phyloP scores from a whole-genome alignment of 1,284 basidiomycete genomes.

The Heterobasidion occidentale region DNA sequence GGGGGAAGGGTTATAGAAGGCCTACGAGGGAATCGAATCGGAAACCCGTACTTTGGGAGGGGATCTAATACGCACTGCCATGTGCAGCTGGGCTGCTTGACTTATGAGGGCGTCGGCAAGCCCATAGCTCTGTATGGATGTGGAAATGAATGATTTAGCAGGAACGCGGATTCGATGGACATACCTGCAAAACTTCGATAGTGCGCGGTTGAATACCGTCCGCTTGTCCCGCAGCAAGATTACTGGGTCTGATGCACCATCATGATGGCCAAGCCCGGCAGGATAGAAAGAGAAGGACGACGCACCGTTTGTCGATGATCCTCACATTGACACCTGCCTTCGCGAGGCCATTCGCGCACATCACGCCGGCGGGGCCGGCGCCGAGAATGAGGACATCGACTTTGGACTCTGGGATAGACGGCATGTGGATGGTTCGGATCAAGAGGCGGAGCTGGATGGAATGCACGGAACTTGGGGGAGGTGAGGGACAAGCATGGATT shows the following conservation, averaged over 20 bases:
- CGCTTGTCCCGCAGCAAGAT: slow-evolving; percentile 63
- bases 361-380: slow-evolving; percentile 50
- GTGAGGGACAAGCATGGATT: neutral
- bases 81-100: slow-evolving; percentile 63
- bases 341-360: slow-evolving; percentile 58
- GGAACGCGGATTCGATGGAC: neutral
- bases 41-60: neutral
- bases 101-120: slow-evolving; percentile 54
- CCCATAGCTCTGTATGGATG: slow-evolving; percentile 54
- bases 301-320: slow-evolving; percentile 61
- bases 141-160: neutral
- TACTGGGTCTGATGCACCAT: slow-evolving; percentile 34
- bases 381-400: slow-evolving; percentile 53
- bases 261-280: neutral
- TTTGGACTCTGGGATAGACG: slow-evolving; percentile 19
- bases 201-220: slow-evolving; percentile 76
- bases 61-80: slow-evolving; percentile 38
- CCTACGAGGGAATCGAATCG: slow-evolving; percentile 26
- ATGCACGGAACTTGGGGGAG: neutral
- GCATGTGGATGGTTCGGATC: slow-evolving; percentile 7
- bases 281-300: neutral
- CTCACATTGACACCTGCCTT: slow-evolving; percentile 53
- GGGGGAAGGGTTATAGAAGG: slow-evolving; percentile 62
- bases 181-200: slow-evolving; percentile 68
- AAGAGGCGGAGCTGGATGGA: slow-evolving; percentile 6